Base-by-base conservation (phyloP, 371 early-diverging fungal genomes). In the Circinella minor region DNA sequence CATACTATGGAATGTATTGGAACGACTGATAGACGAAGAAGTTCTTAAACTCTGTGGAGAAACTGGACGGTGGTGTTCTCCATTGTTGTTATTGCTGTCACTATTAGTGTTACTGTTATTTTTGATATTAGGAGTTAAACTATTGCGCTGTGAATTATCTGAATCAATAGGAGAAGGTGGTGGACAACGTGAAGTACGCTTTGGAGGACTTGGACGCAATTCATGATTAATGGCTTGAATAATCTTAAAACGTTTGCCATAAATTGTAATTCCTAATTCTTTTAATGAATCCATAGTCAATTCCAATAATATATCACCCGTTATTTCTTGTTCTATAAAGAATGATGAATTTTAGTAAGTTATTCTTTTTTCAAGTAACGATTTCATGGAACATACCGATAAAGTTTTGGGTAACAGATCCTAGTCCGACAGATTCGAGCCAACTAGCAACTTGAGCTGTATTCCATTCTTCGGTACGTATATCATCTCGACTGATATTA, bases 181-280 rank as follows among this genome's bases (percentile, higher is more conserved):
- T 47, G 75, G 66, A 61, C 27, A 54, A 62, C 60, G 47, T 36
- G 46, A 47, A 65, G 27, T 27, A 38, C 65, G 59, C 15, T 39
- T 61, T 60, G 62, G 67, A 51, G 60, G 47, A 63, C 15, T 34
- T 15, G 61, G 27, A 55, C 60, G 69, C 39, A 91, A 68, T 15
- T 76, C 67, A 27, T 71, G 79, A 34, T 57, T 57, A 63, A 92
- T 92, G 68, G 91, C 89, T 54, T 85, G 89, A 87, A 89, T 90
- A 39, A 92, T 81, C 65, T 90, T 89, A 72, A 88, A 86, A 10
- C 92, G 81, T 73, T 90, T 91, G 18, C 92, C 92, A 71, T 89
- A 91, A 4, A 90, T 87, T 17, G 68, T 69, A 55, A 92, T 88
- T n/a, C 90, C 88, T 43, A 92, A 72, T 67, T 92, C 92, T 69